These are phyloP conservation scores for Cryptosporidium muris DNA, from an alignment of 169 alveolate species.

Conservation along the genomic window DNA sequence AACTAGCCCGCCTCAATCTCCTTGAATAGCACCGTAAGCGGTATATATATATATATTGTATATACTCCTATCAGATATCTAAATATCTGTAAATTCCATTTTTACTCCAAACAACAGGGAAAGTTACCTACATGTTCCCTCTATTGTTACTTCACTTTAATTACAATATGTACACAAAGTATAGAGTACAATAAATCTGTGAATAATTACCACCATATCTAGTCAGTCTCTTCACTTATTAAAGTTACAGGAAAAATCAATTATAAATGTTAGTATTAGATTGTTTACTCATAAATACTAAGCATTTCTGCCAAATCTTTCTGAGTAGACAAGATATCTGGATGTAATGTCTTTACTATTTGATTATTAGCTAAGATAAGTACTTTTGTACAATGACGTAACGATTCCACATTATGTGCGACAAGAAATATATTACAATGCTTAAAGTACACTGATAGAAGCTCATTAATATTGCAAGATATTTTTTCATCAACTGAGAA, in stretches of 20 bases:
- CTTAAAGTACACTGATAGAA: slow-evolving; percentile 26
- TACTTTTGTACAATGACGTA: slow-evolving; percentile 24
- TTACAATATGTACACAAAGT: too few species aligned
- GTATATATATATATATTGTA: too few species aligned
- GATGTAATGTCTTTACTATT: slow-evolving; percentile 44
- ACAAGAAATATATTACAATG: slow-evolving; percentile 55
- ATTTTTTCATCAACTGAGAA: slow-evolving; percentile 4
- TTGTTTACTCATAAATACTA: slow-evolving; percentile 12
- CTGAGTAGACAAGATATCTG: slow-evolving; percentile 41
- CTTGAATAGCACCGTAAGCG: too few species aligned
- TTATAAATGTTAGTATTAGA: background rate
- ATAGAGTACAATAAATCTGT: too few species aligned
- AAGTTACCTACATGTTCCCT: too few species aligned
- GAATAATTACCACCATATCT: too few species aligned
- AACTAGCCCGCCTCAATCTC: too few species aligned
- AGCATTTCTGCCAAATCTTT: slow-evolving; percentile 48
- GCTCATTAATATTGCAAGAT: slow-evolving; percentile 4
- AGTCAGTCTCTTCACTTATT: too few species aligned
- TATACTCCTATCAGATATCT: too few species aligned
- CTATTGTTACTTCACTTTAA: too few species aligned
- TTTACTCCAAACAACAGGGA: too few species aligned
- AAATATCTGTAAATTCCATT: too few species aligned
- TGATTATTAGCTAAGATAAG: slow-evolving; percentile 46
- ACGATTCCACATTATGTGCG: slow-evolving; percentile 64
- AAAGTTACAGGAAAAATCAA: background rate